These are phyloP conservation scores for Globisporangium recalcitrans DNA, from an alignment of 352 stramenopile genomes.

Conservation along the genomic window DNA sequence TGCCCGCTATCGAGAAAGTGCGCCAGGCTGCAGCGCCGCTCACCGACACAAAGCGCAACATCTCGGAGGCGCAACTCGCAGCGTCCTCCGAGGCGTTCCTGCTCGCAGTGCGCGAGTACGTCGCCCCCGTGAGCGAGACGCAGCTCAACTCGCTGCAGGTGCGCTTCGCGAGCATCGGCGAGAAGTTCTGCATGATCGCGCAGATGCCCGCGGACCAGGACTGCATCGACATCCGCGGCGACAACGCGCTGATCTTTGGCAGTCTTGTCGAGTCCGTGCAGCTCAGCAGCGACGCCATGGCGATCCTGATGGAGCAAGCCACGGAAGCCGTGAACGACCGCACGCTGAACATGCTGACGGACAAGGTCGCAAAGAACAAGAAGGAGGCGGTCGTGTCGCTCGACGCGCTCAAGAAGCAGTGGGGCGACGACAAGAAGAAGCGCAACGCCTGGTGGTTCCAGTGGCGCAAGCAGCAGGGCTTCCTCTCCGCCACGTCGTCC, in stretches of 20 bases:
- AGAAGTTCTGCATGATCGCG: neutral
- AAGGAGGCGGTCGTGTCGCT: neutral
- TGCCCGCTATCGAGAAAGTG: conserved; percentile 2
- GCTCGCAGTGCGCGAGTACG: neutral
- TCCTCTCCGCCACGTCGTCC: neutral
- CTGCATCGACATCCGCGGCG: neutral
- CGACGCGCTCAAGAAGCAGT: conserved; percentile 1
- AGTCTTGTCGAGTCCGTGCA: neutral
- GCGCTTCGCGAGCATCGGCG: conserved; percentile 1
- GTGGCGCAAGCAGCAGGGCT: neutral
- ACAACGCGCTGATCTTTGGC: conserved; percentile 1
- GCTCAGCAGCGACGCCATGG: neutral
- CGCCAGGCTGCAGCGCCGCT: neutral
- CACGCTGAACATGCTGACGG: neutral
- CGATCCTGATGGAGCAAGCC: neutral
- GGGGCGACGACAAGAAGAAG: neutral
- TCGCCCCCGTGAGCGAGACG: neutral
- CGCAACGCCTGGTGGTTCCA: conserved; percentile 1
- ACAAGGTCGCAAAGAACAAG: neutral
- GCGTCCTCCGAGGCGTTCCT: neutral
- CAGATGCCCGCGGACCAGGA: conserved; percentile 4
- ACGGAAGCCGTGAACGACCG: neutral
- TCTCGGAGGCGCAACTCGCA: neutral
- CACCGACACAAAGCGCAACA: neutral
- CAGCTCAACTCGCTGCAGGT: conserved; percentile 6